These are phyloP conservation scores for Vaucheria bursata DNA, from an alignment of 352 stramenopile species.

Conservation along the genomic window DNA sequence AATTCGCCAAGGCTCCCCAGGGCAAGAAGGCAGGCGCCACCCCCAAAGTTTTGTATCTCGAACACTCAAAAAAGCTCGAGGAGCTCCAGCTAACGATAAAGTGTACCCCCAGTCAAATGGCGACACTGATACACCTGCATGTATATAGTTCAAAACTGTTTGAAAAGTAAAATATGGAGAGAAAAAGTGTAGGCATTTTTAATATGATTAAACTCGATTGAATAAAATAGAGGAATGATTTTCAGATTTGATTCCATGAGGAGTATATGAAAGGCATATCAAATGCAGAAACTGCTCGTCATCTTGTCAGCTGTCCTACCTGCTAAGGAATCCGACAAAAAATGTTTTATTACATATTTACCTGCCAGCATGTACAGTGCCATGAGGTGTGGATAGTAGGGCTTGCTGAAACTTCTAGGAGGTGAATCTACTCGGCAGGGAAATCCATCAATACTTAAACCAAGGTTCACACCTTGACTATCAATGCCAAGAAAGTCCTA, in stretches of 20 bases:
- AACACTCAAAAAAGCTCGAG: not conserved
- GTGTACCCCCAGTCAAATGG: slow-evolving; percentile 9
- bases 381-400: slow-evolving; percentile 7
- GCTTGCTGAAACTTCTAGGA: not conserved
- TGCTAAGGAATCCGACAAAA: no score
- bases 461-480: slow-evolving; percentile 2
- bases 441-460: not conserved
- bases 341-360: not conserved
- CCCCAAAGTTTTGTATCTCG: not conserved
- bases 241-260: no score
- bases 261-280: no score
- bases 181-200: no score
- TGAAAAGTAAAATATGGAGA: no score
- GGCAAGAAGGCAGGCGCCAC: not conserved
- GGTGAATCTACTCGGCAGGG: slow-evolving; percentile 3
- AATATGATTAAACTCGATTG: no score
- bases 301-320: no score
- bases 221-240: no score
- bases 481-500: not conserved
- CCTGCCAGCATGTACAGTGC: slow-evolving; percentile 6
- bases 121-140: not conserved
- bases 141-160: no score
- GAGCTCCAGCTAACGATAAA: not conserved
- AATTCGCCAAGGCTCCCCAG: not conserved
- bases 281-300: no score